Base-by-base conservation (phyloP, 2,329 filamentous ascomycete species). In the Pseudogymnoascus sp. region DNA sequence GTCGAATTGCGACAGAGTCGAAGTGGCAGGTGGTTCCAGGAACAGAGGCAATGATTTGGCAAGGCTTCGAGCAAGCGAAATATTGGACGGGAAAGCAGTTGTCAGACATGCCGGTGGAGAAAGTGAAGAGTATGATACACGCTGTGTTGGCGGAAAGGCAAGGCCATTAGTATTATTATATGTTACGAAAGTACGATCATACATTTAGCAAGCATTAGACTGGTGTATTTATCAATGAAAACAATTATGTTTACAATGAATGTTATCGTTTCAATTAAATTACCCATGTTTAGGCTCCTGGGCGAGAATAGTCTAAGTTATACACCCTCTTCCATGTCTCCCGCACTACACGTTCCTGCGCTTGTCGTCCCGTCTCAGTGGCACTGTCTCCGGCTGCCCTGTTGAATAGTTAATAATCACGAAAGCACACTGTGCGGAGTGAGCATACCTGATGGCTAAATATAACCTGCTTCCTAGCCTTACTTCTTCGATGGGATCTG, bases 1-100 rank as follows among this genome's bases (percentile, higher is more conserved):
- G 83, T 0, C 80, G 79, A 38, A 69, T 91, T 43, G 83, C 87
- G 0, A 79, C 84, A 68, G 74, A 76, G 3, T 78, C 79, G 7
- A 86, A 86, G 0, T 92, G 89, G 89, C 82, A 87, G 74, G 85
- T 92, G 1, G 88, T 92, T 23, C 73, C 90, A 5, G 89, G 89
- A 0, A 91, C 88, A 0, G 89, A 92, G 76, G 87, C 89, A 0
- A 77, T 92, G 79, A 88, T 92, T 66, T 91, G 86, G 76, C 89
- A 92, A 73, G 89, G 89, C 0, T 73, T 92, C 16, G 89, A 90
- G 74, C 89, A 90, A 73, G 79, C 82, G 64, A 75, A 72, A 61
- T 79, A 79, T 65, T 91, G 89, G 88, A 89, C 87, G 0, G 88
- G 87, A 0, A 80, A 77, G 68, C 73, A 80, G 31, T 72, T 86